Percentiles rank a stretch among this genome's conserved stretches.
Evolutionary conservation across 495 filamentous ascomycete genomes (phyloP).

Genomic region (Penicillium tannophilum): DNA sequence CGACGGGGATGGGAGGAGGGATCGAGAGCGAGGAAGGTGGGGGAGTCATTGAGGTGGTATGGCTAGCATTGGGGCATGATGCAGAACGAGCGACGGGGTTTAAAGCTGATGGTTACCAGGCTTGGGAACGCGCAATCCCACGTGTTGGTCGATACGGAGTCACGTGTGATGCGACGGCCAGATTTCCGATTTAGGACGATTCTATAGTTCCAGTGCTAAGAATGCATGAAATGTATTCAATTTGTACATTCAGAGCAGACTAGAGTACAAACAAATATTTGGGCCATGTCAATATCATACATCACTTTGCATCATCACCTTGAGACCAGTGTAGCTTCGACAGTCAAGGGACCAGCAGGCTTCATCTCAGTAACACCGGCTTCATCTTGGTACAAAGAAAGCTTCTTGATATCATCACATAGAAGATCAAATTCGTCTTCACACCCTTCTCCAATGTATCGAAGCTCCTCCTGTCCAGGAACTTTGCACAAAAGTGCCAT

Average conservation of each 20-base stretch:
- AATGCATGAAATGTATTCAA: neutral
- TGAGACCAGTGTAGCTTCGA: neutral
- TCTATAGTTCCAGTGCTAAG: neutral
- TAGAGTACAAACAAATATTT: no score
- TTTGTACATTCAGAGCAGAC: no score
- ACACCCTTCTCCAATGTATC: constrained; percentile 24
- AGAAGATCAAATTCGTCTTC: constrained; percentile 28
- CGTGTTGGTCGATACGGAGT: constrained; percentile 15
- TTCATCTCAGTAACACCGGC: constrained; percentile 14
- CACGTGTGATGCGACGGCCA: constrained; percentile 14
- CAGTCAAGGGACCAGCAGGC: neutral
- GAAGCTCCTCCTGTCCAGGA: constrained; percentile 14
- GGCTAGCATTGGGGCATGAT: constrained; percentile 36
- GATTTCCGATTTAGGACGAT: neutral
- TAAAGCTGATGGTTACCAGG: constrained; percentile 5
- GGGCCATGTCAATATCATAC: no score
- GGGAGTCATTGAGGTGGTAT: constrained; percentile 44
- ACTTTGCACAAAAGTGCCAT: constrained; percentile 23
- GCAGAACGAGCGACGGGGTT: constrained; percentile 5
- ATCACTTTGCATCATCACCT: neutral
- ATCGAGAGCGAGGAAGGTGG: constrained; percentile 38
- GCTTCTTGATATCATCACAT: constrained; percentile 17
- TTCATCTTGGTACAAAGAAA: constrained; percentile 3
- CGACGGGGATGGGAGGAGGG: constrained; percentile 47
- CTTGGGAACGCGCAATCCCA: constrained; percentile 22